Evolutionary conservation across 352 stramenopile genomes (phyloP), one percentile per base, ranked within the genome.

Genomic region (Pythium sp.): DNA sequence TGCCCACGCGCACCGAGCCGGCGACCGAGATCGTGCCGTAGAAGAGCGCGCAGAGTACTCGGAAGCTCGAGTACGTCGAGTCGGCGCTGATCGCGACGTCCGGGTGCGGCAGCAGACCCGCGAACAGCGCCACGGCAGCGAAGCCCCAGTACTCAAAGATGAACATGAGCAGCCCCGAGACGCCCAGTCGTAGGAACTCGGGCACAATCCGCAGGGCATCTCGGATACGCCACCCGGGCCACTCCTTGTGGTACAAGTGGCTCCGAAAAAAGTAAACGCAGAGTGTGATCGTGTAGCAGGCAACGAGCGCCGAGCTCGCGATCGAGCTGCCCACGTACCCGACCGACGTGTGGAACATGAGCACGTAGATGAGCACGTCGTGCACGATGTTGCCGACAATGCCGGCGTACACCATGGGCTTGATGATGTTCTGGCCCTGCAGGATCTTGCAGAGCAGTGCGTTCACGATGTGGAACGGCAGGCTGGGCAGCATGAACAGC

Each of bases 111-210:
- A 96, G 72, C 62, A 92, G 78, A 15, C 89, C 86, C 2, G 88
- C 88, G 15, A 87, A 72, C 1, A 97, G 72, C n/a, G 84, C 79
- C 49, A 95, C 78, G 0, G 75, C 74, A 11, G 91, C 87, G 57
- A 93, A 97, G 22, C 86, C 86, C 81, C 83, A 93, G 61, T 89
- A 94, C 72, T 97, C 88, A 66, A 92, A 96, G 69, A 94, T 84
- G 36, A 94, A 80, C 83, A 96, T 94, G 43, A 89, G 72, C 70
- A 95, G 79, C 0, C 90, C 90, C 0, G 89, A 91, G 36, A 94
- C 65, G 12, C 89, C 90, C 24, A 97, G 79, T 15, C 77, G 75
- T 1, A 96, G 58, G 61, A 97, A 97, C 64, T 93, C 81, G 18
- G 82, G 76, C 20, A 95, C 76, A 30, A 92, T 71, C 46, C 73